These are phyloP conservation scores for Xylariomycetidae sp. DNA, from an alignment of 2,329 filamentous ascomycete genomes.

Conservation along the genomic window DNA sequence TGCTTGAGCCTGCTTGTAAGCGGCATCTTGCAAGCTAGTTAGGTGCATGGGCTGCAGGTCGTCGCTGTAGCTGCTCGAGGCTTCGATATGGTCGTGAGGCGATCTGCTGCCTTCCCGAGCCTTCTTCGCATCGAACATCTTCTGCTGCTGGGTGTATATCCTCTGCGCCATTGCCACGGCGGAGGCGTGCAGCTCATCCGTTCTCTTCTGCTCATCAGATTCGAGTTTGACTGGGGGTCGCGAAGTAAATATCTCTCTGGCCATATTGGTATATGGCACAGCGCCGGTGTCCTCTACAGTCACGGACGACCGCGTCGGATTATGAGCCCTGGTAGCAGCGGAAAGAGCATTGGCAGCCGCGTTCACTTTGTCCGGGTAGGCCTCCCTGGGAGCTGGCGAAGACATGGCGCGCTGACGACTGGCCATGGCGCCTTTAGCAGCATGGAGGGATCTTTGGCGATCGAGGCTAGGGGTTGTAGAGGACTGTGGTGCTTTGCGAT, in stretches of 20 bases:
- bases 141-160: conserved; percentile 71
- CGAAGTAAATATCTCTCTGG: conserved; percentile 71
- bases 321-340: conserved; percentile 64
- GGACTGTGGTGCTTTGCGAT: conserved; percentile 35
- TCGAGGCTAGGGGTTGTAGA: conserved; percentile 39
- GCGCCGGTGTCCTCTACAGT: conserved; percentile 58
- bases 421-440: conserved; percentile 72
- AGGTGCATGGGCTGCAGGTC: conserved; percentile 46
- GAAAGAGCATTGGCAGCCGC: conserved; percentile 63
- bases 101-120: conserved; percentile 27
- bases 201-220: conserved; percentile 64
- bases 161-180: conserved; percentile 84
- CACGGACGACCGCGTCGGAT: conserved; percentile 38
- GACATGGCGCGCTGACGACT: conserved; percentile 60
- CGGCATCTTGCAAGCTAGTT: conserved; percentile 73
- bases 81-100: conserved; percentile 25
- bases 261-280: conserved; percentile 60
- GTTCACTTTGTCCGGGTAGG: conserved; percentile 52
- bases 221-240: conserved; percentile 66
- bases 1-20: conserved; percentile 79
- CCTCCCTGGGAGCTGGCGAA: conserved; percentile 41
- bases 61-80: conserved; percentile 26
- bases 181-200: conserved; percentile 71
- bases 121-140: conserved; percentile 46
- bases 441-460: conserved; percentile 61